Conservation (phyloP, 73 alveolate genomes). For the Tetrahymena elliotti region DNA sequence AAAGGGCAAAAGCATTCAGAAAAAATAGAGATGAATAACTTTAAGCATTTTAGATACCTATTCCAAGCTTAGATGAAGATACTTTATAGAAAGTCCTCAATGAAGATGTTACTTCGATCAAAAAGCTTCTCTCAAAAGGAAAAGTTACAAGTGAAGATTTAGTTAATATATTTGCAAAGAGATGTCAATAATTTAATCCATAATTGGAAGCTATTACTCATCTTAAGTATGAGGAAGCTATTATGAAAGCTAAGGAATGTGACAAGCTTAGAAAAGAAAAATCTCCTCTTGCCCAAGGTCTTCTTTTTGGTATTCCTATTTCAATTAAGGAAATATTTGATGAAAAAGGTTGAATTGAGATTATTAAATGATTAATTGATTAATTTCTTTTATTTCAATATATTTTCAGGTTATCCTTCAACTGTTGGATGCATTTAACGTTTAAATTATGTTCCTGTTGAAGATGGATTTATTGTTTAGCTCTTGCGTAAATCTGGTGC, state of each 20-base stretch:
- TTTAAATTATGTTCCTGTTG: conserved; percentile 29
- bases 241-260: conserved; percentile 12
- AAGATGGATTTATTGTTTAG: conserved; percentile 9
- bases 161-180: conserved; percentile 7
- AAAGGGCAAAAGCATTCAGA: not conserved
- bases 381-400: not conserved
- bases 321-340: conserved; percentile 55
- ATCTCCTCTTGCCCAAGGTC: not conserved
- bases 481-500: conserved; percentile 51
- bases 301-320: conserved; percentile 60
- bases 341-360: conserved; percentile 20
- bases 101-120: not conserved
- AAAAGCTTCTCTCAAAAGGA: not conserved
- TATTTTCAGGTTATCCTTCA: not conserved
- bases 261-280: conserved; percentile 8
- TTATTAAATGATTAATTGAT: not conserved
- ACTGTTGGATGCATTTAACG: conserved; percentile 2
- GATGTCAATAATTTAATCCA: conserved; percentile 4
- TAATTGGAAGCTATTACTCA: conserved; percentile 4
- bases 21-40: not conserved
- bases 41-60: not conserved
- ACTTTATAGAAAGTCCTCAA: not conserved
- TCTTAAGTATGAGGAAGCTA: conserved; percentile 15
- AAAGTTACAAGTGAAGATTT: conserved; percentile 6
- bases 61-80: not conserved